A percentile compares a stretch with the other conserved stretches of the same genome.
Conservation (phyloP, 2,329 filamentous ascomycete genomes). For the Epichloe gansuensis region DNA sequence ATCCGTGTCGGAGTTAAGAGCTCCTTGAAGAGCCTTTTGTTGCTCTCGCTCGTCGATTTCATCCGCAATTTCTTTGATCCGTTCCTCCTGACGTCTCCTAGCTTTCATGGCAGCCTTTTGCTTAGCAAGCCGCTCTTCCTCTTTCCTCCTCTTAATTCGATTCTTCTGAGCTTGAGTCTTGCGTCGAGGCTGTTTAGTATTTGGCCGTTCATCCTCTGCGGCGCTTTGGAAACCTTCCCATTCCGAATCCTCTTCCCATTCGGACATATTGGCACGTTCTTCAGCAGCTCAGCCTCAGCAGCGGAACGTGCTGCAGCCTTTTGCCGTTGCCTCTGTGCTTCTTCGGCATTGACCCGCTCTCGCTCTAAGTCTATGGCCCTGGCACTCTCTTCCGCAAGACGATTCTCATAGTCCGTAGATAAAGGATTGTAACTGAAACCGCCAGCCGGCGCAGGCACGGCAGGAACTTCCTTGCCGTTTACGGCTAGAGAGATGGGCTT, state of each 20-base stretch:
- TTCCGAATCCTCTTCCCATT: conserved; percentile 77
- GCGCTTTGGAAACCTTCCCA: conserved; percentile 88
- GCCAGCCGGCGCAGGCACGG: conserved; percentile 65
- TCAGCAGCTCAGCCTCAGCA: conserved; percentile 65
- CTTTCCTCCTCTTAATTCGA: conserved; percentile 77
- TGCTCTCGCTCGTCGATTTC: conserved; percentile 47
- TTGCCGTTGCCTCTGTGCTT: conserved; percentile 51
- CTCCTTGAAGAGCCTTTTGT: conserved; percentile 28
- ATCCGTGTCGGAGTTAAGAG: conserved; percentile 33
- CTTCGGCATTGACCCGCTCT: conserved; percentile 54
- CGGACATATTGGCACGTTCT: conserved; percentile 48
- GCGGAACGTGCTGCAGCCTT: conserved; percentile 58
- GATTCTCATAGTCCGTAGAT: conserved; percentile 72
- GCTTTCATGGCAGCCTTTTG: conserved; percentile 65
- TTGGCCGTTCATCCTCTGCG: conserved; percentile 50
- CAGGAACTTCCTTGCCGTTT: conserved; percentile 64
- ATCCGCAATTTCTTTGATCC: conserved; percentile 57
- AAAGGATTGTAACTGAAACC: conserved; percentile 88
- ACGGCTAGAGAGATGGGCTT: conserved; percentile 72
- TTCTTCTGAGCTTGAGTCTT: conserved; percentile 84
- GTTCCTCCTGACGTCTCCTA: conserved; percentile 56
- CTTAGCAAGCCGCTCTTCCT: conserved; percentile 63
- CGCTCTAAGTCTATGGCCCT: conserved; percentile 70
- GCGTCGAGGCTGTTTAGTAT: conserved; percentile 58
- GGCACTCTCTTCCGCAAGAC: conserved; percentile 60